Percentiles rank a stretch among this genome's conserved stretches.
Conservation (phyloP, 2,329 filamentous ascomycete species). For the Botryosphaeria dothidea region DNA sequence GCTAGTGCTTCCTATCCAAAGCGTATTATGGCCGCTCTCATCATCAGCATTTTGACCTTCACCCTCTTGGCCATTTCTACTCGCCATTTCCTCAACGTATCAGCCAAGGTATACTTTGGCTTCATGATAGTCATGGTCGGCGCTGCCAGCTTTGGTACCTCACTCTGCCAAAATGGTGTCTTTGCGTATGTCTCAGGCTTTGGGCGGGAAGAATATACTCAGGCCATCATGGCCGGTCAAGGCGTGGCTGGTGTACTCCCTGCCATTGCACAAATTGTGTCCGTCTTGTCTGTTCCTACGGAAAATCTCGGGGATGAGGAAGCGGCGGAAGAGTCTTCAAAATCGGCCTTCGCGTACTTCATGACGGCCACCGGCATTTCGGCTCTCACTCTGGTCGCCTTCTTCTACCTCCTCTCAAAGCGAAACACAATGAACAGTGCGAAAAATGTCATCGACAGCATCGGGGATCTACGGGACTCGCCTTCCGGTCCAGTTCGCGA, state of each 20-base stretch:
- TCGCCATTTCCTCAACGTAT: constrained; percentile 61
- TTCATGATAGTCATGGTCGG: constrained; percentile 85
- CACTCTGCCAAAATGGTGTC: constrained; percentile 87
- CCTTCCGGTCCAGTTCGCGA: constrained; percentile 41
- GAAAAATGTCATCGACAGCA: constrained; percentile 21
- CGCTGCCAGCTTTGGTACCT: constrained; percentile 75
- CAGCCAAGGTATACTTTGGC: constrained; percentile 68
- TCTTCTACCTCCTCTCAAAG: constrained; percentile 69
- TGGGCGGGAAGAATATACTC: constrained; percentile 83
- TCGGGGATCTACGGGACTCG: background rate
- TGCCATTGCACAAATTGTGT: constrained; percentile 80
- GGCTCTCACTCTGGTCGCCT: constrained; percentile 67
- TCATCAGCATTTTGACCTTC: constrained; percentile 78
- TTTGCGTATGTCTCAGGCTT: constrained; percentile 91
- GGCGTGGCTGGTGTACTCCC: constrained; percentile 89
- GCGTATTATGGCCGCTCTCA: constrained; percentile 75
- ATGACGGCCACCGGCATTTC: constrained; percentile 81
- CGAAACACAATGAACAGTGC: constrained; percentile 35
- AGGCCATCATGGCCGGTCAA: constrained; percentile 95
- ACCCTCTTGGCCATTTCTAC: constrained; percentile 79
- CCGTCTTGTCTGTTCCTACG: constrained; percentile 68
- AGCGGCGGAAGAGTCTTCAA: constrained; percentile 50
- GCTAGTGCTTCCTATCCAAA: constrained; percentile 81
- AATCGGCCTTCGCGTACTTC: constrained; percentile 87
- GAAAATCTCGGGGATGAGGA: constrained; percentile 26